Percentiles rank a stretch among this genome's conserved stretches.
Conservation (phyloP, 352 stramenopile genomes). For the Globisporangium radiosum region DNA sequence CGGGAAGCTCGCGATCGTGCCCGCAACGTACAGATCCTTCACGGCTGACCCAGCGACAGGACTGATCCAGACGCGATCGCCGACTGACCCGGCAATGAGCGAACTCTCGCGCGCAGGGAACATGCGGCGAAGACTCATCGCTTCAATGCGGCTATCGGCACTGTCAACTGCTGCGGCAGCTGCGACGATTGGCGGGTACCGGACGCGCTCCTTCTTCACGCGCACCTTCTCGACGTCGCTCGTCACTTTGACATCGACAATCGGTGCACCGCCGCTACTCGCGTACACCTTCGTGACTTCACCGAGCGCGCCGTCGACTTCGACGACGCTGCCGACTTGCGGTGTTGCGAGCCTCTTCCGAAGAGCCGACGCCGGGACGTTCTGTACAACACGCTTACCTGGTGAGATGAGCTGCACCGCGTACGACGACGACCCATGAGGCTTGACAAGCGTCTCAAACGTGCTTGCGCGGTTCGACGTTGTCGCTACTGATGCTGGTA, state of each 20-base stretch:
- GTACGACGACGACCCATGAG: conserved; percentile 12
- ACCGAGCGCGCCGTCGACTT: conserved; percentile 54
- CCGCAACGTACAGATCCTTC: conserved; percentile 42
- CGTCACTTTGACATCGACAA: conserved; percentile 49
- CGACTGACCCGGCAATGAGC: conserved; percentile 36
- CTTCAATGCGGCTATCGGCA: conserved; percentile 35
- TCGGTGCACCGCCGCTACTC: conserved; percentile 6
- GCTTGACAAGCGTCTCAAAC: conserved; percentile 16
- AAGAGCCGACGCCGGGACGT: conserved; percentile 37
- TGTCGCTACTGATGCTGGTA: background rate
- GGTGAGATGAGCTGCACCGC: conserved; percentile 31
- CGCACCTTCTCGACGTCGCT: conserved; percentile 43
- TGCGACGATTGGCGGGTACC: conserved; percentile 25
- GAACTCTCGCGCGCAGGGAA: conserved; percentile 63
- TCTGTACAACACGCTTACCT: conserved; percentile 30
- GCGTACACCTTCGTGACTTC: conserved; percentile 47
- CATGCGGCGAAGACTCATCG: conserved; percentile 64
- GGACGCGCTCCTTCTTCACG: conserved; percentile 44
- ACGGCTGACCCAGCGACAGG: conserved; percentile 20
- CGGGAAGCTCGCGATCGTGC: conserved; percentile 58
- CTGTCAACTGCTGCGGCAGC: background rate
- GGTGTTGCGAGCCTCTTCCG: conserved; percentile 27
- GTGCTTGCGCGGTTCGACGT: background rate
- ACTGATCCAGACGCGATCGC: conserved; percentile 60
- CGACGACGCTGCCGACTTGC: conserved; percentile 66